A percentile compares a stretch with the other conserved stretches of the same genome.
phyloP scores from a whole-genome alignment of 257 asterid genomes.

The Thymus mandschuricus region DNA sequence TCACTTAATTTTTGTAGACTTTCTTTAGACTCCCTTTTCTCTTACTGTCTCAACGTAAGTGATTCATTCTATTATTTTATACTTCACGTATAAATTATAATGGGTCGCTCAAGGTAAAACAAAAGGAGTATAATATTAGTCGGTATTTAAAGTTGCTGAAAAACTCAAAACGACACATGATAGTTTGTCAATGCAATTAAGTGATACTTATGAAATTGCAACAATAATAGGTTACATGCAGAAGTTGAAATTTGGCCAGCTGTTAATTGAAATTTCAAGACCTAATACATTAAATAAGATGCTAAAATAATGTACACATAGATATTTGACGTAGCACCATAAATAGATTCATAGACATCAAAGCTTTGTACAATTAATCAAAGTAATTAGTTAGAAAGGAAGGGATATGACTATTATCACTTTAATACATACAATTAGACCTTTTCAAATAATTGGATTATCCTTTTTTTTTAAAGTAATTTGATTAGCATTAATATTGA shows the following conservation, averaged over 20 bases:
- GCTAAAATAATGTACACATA: neutral
- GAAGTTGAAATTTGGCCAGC: neutral
- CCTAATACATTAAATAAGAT: neutral
- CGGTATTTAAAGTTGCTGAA: neutral
- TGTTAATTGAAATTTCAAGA: neutral
- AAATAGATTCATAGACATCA: neutral
- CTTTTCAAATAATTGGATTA: no score
- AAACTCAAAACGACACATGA: constrained; percentile 1
- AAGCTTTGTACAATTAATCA: neutral
- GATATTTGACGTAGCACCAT: neutral
- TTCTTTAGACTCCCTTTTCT: no score
- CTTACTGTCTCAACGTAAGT: no score
- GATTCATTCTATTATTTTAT: no score
- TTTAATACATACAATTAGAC: no score
- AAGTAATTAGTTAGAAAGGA: neutral
- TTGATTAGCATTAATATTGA: no score
- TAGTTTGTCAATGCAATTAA: neutral
- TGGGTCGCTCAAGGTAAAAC: no score
- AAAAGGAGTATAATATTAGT: no score
- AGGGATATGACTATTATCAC: no score
- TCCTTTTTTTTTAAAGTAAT: no score
- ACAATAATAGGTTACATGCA: neutral
- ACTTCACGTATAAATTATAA: no score
- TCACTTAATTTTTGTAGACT: no score
- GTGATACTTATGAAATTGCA: neutral